Conservation (phyloP, 495 filamentous ascomycete species). For the Halenospora varia region DNA sequence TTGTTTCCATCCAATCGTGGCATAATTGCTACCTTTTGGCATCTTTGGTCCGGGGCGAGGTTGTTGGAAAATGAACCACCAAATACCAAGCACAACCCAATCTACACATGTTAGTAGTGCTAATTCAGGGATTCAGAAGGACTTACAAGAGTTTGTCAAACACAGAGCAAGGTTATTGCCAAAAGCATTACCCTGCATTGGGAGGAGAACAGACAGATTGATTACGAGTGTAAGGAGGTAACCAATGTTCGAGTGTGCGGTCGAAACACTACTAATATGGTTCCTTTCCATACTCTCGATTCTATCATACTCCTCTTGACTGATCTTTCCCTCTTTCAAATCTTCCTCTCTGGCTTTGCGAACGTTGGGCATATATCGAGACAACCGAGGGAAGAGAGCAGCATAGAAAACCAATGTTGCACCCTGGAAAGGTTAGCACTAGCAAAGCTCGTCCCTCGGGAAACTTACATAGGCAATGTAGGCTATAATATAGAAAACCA, state of each 20-base stretch:
- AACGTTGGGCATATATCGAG: constrained; percentile 44
- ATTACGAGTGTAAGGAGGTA: constrained; percentile 41
- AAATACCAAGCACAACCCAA: constrained; percentile 45
- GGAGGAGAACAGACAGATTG: constrained; percentile 43
- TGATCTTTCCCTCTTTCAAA: constrained; percentile 38
- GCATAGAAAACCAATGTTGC: constrained; percentile 47
- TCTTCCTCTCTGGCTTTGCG: constrained; percentile 44
- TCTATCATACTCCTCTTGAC: constrained; percentile 38
- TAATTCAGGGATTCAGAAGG: constrained; percentile 10
- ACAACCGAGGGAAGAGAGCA: constrained; percentile 43
- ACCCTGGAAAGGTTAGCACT: constrained; percentile 18
- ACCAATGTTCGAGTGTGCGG: constrained; percentile 48
- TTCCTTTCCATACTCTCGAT: constrained; percentile 46
- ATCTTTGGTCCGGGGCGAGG: constrained; percentile 40
- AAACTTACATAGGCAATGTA: constrained; percentile 37
- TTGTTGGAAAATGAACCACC: constrained; percentile 51
- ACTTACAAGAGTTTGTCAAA: constrained; percentile 39
- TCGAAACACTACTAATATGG: constrained; percentile 45
- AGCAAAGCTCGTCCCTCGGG: not conserved
- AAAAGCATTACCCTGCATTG: constrained; percentile 36
- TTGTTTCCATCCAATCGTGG: constrained; percentile 45
- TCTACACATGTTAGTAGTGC: constrained; percentile 23
- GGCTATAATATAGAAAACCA: constrained; percentile 44
- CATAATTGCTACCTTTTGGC: constrained; percentile 42
- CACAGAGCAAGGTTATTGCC: constrained; percentile 44